phyloP scores from a whole-genome alignment of 352 stramenopile genomes.

The Phytophthora sojae region DNA sequence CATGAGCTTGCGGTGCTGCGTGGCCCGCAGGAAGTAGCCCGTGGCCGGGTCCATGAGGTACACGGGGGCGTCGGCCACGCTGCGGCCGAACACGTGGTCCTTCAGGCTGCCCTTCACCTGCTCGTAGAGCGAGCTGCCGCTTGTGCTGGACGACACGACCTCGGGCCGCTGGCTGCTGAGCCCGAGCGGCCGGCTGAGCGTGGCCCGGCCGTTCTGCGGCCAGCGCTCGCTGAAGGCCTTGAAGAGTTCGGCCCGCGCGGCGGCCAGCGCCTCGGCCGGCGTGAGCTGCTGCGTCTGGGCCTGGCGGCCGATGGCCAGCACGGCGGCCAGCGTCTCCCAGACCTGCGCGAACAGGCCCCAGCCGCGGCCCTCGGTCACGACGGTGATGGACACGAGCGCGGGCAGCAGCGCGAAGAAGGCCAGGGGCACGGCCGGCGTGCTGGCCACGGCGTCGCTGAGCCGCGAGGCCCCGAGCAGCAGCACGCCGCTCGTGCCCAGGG shows the following conservation, averaged over 20 bases:
- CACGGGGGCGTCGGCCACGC: constrained; percentile 51
- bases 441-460: constrained; percentile 15
- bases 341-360: constrained; percentile 37
- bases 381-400: constrained; percentile 48
- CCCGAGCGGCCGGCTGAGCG: constrained; percentile 31
- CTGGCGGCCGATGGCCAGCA: constrained; percentile 21
- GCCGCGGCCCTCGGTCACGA: constrained; percentile 49
- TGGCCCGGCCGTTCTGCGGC: constrained; percentile 24
- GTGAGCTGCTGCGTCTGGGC: constrained; percentile 13
- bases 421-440: constrained; percentile 37
- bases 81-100: constrained; percentile 61
- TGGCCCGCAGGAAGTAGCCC: constrained; percentile 64
- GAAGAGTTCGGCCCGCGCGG: constrained; percentile 53
- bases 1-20: constrained; percentile 70
- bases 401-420: constrained; percentile 65
- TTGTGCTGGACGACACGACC: constrained; percentile 48
- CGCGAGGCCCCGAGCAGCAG: constrained; percentile 19
- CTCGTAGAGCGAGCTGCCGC: constrained; percentile 72
- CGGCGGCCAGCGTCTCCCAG: constrained; percentile 43
- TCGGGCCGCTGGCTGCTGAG: constrained; percentile 41
- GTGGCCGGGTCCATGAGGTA: constrained; percentile 75
- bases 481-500: constrained; percentile 34
- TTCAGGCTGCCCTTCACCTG: constrained; percentile 62
- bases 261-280: constrained; percentile 30
- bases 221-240: constrained; percentile 57